A percentile compares a stretch with the other conserved stretches of the same genome.
These are phyloP conservation scores for Phialophora verrucosa DNA, from an alignment of 2,329 filamentous ascomycete species.

Conservation along the genomic window DNA sequence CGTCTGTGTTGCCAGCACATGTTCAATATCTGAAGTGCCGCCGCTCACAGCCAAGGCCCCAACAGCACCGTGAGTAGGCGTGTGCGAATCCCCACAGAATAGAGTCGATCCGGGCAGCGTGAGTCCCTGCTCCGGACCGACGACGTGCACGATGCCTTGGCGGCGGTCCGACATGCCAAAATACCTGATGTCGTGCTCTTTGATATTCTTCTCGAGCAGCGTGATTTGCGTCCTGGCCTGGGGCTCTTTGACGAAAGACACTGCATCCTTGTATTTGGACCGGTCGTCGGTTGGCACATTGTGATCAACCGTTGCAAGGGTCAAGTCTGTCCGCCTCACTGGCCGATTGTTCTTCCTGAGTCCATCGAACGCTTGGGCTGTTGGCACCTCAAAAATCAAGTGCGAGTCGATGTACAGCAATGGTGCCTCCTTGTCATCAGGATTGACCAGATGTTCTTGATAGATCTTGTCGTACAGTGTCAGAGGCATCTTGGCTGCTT, in stretches of 20 bases:
- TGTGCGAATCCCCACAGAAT: conserved; percentile 96
- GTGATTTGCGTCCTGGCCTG: conserved; percentile 92
- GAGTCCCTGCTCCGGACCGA: conserved; percentile 97
- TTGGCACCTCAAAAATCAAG: conserved; percentile 96
- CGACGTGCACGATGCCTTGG: conserved; percentile 97
- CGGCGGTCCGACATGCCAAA: conserved; percentile 94
- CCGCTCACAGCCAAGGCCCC: conserved; percentile 94
- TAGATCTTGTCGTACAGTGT: conserved; percentile 26
- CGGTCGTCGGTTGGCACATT: conserved; percentile 91
- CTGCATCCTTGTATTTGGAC: conserved; percentile 91
- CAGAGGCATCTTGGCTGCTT: conserved; percentile 18
- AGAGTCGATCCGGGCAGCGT: conserved; percentile 95
- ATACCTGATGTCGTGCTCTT: conserved; percentile 93
- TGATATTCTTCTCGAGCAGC: conserved; percentile 95
- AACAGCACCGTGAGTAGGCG: conserved; percentile 95
- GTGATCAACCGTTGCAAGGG: conserved; percentile 94
- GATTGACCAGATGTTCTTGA: conserved; percentile 23
- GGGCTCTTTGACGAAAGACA: conserved; percentile 89
- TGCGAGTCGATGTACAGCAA: conserved; percentile 71
- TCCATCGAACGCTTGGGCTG: conserved; percentile 97
- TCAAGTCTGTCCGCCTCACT: conserved; percentile 93
- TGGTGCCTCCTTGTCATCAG: conserved; percentile 18
- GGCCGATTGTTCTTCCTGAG: conserved; percentile 83
- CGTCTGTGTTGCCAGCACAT: conserved; percentile 96
- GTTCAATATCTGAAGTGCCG: conserved; percentile 96